Evolutionary conservation across 371 early-diverging fungal species (phyloP), one percentile per base, ranked within the genome.

Genomic region (Mortierella sp.): DNA sequence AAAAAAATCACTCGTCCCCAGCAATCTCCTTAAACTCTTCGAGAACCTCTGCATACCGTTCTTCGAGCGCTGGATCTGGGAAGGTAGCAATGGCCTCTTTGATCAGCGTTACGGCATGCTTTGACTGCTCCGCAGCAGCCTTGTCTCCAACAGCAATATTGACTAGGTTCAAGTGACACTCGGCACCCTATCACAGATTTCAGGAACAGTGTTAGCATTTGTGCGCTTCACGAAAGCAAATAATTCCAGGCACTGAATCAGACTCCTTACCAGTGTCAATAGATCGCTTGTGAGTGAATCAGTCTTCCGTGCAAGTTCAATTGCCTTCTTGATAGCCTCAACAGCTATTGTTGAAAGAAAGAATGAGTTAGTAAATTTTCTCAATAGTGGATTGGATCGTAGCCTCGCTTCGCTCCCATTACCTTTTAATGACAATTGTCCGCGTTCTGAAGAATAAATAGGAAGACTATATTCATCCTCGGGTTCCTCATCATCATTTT

Each of bases 161-260:
- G 23, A 79, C 80, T 23, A 79, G 61, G 40, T 74, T 79, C 51
- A 79, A 55, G 37, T 79, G 80, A 53, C 80, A 79, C 43, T 79
- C 80, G 1, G 80, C 80, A 5, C 74, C 80, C 78, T 78, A 57
- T 57, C 17, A 22, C 47, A 47, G 13, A 9, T 40, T 13, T 6
- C 6, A 17, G 22, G 45, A 42, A 19, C 22, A 22, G 26, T 6
- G 22, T 32, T 31, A 57, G 22, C 10, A 28, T 47, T 35, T 43
- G 43, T 43, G 43, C 10, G 43, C 17, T 19, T 45, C n/a, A 37
- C 8, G 15, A 45, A 15, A 17, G 15, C 26, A 28, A 9, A 9
- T 19, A 43, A 15, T 23, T 29, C 32, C 42, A 35, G 6, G 23
- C 28, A 12, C 53, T 26, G 3, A 23, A 23, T 37, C 0, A 7